Conservation (phyloP, 208 protist genomes). For the Tritrichomonas foetus region DNA sequence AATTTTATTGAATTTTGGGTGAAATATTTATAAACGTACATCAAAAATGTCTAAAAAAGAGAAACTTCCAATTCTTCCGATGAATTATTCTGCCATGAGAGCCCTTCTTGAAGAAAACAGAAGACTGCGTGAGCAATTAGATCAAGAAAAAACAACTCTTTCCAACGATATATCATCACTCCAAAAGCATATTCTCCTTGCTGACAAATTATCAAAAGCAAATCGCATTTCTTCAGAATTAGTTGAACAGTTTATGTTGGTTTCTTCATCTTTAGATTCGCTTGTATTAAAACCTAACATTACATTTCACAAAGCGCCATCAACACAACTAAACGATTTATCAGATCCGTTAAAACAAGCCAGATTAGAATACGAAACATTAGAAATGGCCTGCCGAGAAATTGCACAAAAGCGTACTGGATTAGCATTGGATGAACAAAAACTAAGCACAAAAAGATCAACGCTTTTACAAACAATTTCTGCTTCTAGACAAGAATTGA, state of each 20-base stretch:
- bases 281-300: not conserved
- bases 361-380: not conserved
- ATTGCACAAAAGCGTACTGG: not conserved
- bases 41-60: not conserved
- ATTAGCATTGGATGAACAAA: not conserved
- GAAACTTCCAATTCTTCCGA: not conserved
- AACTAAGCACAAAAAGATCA: not conserved
- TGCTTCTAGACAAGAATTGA: not conserved
- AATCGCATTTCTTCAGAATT: not conserved
- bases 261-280: not conserved
- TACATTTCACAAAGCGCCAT: not conserved
- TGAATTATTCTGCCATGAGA: not conserved
- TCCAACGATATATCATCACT: not conserved
- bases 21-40: too few species aligned
- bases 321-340: not conserved
- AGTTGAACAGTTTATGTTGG: not conserved
- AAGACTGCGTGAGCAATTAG: not conserved
- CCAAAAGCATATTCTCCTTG: not conserved
- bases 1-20: too few species aligned
- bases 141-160: conserved; percentile 4
- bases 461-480: not conserved
- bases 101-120: not conserved
- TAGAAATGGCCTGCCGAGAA: not conserved
- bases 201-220: not conserved
- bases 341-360: not conserved